Base-by-base conservation (phyloP, 768 basidiomycete species). In the Termitomyces sp. region DNA sequence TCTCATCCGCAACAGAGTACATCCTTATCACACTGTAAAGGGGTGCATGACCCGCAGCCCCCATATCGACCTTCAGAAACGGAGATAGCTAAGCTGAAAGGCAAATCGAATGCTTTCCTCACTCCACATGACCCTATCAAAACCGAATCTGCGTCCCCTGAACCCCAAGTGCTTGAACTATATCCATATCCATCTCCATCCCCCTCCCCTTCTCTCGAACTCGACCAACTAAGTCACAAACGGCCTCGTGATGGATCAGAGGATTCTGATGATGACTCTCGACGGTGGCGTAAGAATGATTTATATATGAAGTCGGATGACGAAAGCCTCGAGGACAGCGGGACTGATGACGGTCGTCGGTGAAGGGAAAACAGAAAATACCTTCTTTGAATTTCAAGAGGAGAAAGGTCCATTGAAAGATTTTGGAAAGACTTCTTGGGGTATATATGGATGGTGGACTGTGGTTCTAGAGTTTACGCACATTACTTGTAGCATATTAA, bases 291-390 rank as follows among this genome's bases (percentile, higher is more conserved):
- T n/a, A 16, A 5, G 25, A n/a, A 27, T 27, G n/a, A 10, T 16
- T 0, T 10, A 5, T 27, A 4, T 43, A 23, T 7, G 31, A 3
- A 15, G 45, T 48, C 36, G 23, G 48, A 50, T 27, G 48, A 50
- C 9, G 48, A 49, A 25, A 39, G 36, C 39, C 18, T n/a, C 10
- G 25, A 22, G 18, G 25, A 40, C 5, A 43, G 25, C 32, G 25
- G 20, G n/a, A 11, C 7, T 35, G 38, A 42, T 25, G 29, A 12
- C 18, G 47, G 52, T 33, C 18, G 16, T 50, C 12, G 1, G 47
- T 57, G 41, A 49, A 20, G 36, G 56, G 56, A 11, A 58, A 35
- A n/a, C 27, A 45, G 48, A 40, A 46, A 35, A 18, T 54, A 6
- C 48, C 43, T 7, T 5, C 39, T 5, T 23, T 54, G 33, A 38